phyloP scores from a whole-genome alignment of 2,329 filamentous ascomycete genomes.

The Epichloe bromicola region DNA sequence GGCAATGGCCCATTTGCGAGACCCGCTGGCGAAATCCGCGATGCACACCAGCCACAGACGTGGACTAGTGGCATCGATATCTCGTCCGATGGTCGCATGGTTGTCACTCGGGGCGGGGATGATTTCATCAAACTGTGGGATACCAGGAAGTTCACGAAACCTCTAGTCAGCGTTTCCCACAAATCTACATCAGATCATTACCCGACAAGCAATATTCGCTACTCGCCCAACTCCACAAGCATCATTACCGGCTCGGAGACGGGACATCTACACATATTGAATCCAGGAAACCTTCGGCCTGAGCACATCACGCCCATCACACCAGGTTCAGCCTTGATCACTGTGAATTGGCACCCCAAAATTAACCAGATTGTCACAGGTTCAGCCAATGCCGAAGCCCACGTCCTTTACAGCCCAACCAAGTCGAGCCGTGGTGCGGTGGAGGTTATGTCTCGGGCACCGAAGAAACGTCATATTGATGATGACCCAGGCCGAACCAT shows the following conservation, averaged over 20 bases:
- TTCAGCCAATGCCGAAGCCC: conserved; percentile 80
- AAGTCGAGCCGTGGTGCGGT: conserved; percentile 71
- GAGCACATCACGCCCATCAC: conserved; percentile 86
- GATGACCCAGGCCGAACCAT: conserved; percentile 82
- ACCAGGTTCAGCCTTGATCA: conserved; percentile 66
- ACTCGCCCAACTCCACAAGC: conserved; percentile 70
- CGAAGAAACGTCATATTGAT: conserved; percentile 90
- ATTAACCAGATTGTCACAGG: conserved; percentile 94
- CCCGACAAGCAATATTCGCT: conserved; percentile 75
- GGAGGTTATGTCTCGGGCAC: conserved; percentile 81
- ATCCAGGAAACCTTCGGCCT: conserved; percentile 75
- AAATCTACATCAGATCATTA: conserved; percentile 73
- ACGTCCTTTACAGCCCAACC: conserved; percentile 81
- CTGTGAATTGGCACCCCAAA: conserved; percentile 82
- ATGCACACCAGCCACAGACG: conserved; percentile 69
- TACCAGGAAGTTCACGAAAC: conserved; percentile 84
- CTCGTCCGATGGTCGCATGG: conserved; percentile 77
- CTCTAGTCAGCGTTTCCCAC: conserved; percentile 68
- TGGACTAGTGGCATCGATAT: conserved; percentile 92
- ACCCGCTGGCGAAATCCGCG: conserved; percentile 68
- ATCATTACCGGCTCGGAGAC: conserved; percentile 81
- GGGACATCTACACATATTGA: conserved; percentile 83
- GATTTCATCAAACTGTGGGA: conserved; percentile 95
- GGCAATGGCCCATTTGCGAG: conserved; percentile 77
- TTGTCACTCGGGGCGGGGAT: conserved; percentile 84